Base-by-base conservation (phyloP, 352 stramenopile species). In the Globisporangium spiculum region DNA sequence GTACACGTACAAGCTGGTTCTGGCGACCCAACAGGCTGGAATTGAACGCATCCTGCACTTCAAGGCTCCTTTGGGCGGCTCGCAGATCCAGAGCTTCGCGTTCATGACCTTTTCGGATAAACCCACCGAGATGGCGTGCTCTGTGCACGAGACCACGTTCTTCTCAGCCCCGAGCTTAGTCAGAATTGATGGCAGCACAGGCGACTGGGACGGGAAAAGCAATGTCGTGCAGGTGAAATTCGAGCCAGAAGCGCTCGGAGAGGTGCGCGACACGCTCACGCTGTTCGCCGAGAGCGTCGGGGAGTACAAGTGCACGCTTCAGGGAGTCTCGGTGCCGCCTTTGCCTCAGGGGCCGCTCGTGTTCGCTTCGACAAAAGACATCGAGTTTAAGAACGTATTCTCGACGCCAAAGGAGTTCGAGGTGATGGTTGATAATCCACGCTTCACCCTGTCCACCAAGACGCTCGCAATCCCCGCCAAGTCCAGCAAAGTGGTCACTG, bases 351-450 rank as follows among this genome's bases (percentile, higher is more conserved):
- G 92, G 0, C 92, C 92, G 5, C 96, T 95, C 68, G 71, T 90
- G 22, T 84, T 93, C 55, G 65, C 74, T n/a, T 66, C 75, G 6
- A 76, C 70, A 1, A 82, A 79, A 61, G 84, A 94, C 18, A 89
- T 98, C 59, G 81, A 93, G 57, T 97, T 98, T 77, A 89, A 91
- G 55, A 98, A 98, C 69, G 90, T 97, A 0, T 98, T 98, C 60
- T 90, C 79, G 22, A 72, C 75, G 5, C 55, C 79, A 1, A 76
- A 71, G 12, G 86, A 96, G 14, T 98, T 97, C 69, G 77, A 89
- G 12, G 78, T 95, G 24, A 75, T 88, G 32, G 71, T 93, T 10
- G 92, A 98, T 72, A 92, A 90, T 48, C 74, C 85, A 16, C 73
- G 64, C 12, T 97, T 98, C 57, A 69, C 77, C 0, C 56, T 97